A percentile compares a stretch with the other conserved stretches of the same genome.
Conservation (phyloP, 257 asterid genomes). For the Echium plantagineum region DNA sequence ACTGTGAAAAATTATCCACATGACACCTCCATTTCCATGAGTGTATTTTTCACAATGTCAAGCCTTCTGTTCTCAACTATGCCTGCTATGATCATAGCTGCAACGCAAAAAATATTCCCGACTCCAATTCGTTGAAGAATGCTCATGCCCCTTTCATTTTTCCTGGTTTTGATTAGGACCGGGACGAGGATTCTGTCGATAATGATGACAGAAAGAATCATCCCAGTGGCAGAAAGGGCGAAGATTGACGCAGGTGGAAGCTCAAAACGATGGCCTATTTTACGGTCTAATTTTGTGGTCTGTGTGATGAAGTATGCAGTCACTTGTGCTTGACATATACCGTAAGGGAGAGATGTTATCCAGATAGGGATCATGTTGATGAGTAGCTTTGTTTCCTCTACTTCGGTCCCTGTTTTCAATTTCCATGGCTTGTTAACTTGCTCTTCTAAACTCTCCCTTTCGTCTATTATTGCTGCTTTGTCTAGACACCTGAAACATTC, state of each 20-base stretch:
- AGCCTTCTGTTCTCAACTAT: too few species aligned
- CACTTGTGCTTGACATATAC: slow-evolving; percentile 43
- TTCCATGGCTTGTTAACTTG: slow-evolving; percentile 38
- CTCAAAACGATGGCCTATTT: slow-evolving; percentile 16
- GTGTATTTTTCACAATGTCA: too few species aligned
- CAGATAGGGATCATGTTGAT: slow-evolving; percentile 67
- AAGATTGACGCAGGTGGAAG: slow-evolving; percentile 12
- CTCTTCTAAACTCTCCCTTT: slow-evolving; percentile 11
- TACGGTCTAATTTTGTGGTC: slow-evolving; percentile 30
- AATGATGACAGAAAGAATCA: too few species aligned
- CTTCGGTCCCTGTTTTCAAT: slow-evolving; percentile 44
- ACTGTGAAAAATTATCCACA: too few species aligned
- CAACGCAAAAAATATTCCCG: too few species aligned
- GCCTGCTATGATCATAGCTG: too few species aligned
- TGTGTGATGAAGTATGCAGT: slow-evolving; percentile 68
- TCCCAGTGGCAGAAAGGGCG: neutral
- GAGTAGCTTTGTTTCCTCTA: slow-evolving; percentile 59
- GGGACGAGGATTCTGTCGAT: too few species aligned
- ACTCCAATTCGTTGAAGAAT: too few species aligned
- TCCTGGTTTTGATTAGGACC: too few species aligned
- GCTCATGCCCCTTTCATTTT: too few species aligned
- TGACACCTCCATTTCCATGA: too few species aligned
- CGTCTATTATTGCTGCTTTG: slow-evolving; percentile 61
- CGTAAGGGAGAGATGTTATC: slow-evolving; percentile 54
- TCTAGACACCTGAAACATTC: slow-evolving; percentile 66